Percentiles rank a stretch among this genome's conserved stretches.
These are phyloP conservation scores for Leccinum olivaceopallidum DNA, from an alignment of 768 basidiomycete genomes.

Conservation along the genomic window DNA sequence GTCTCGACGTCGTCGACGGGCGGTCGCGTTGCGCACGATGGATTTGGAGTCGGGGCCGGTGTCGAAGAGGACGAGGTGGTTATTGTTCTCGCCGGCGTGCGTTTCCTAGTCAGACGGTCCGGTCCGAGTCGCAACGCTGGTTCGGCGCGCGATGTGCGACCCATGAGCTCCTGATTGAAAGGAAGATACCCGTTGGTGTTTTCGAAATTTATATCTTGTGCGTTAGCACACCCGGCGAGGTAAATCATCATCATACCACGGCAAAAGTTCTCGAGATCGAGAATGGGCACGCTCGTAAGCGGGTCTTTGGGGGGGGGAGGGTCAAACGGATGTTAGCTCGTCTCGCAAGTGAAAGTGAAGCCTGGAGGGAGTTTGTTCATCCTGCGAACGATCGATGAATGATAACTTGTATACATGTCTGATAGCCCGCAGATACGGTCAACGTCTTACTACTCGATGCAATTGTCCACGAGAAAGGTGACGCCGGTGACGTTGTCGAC, in stretches of 20 bases:
- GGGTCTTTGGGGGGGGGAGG: slow-evolving; percentile 36
- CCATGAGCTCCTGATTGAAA: slow-evolving; percentile 69
- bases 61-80: slow-evolving; percentile 73
- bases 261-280: slow-evolving; percentile 73
- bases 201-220: not conserved
- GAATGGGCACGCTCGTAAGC: slow-evolving; percentile 55
- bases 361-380: slow-evolving; percentile 79
- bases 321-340: slow-evolving; percentile 59
- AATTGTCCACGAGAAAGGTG: slow-evolving; percentile 76
- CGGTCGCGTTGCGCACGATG: slow-evolving; percentile 32
- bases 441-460: slow-evolving; percentile 69
- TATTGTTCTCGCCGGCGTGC: slow-evolving; percentile 39
- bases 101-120: slow-evolving; percentile 48
- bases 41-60: slow-evolving; percentile 78
- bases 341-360: slow-evolving; percentile 59
- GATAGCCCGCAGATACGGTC: not conserved
- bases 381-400: slow-evolving; percentile 39
- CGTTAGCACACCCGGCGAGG: not conserved
- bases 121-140: not conserved
- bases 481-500: slow-evolving; percentile 44
- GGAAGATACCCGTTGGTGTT: too few species aligned
- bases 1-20: slow-evolving; percentile 43
- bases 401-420: not conserved
- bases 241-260: slow-evolving; percentile 44
- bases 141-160: slow-evolving; percentile 44